Conservation (phyloP, 192 early-diverging fungal genomes). For the Fimicolochytrium jonesii region DNA sequence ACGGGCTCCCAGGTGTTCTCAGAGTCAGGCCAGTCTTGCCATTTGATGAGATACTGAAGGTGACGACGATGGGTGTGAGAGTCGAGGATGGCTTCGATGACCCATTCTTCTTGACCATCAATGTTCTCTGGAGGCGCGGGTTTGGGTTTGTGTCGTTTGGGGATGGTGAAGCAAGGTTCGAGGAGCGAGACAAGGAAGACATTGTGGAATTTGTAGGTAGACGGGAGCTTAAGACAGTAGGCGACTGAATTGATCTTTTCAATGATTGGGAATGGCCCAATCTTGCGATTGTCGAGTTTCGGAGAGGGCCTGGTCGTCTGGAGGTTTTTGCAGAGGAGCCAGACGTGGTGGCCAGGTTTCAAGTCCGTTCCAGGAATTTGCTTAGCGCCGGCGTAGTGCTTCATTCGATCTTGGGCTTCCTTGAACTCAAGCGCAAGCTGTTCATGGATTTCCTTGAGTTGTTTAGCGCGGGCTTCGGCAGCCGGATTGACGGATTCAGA, state of each 20-base stretch:
- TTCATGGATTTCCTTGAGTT: not conserved
- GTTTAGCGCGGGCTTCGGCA: not conserved
- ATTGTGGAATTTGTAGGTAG: not conserved
- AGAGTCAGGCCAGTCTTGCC: not conserved
- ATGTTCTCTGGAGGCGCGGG: not conserved
- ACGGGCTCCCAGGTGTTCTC: not conserved
- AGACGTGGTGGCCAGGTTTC: not conserved
- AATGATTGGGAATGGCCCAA: not conserved
- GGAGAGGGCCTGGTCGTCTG: not conserved
- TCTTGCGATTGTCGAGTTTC: not conserved
- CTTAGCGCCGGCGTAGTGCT: not conserved
- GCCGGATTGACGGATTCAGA: too few relatives aligned
- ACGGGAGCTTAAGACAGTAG: not conserved
- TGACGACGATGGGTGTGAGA: not conserved
- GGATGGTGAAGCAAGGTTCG: not conserved
- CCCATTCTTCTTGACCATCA: not conserved
- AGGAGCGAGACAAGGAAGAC: slow-evolving; percentile 8
- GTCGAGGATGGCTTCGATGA: slow-evolving; percentile 4
- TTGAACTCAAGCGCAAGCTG: not conserved
- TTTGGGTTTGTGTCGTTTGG: not conserved
- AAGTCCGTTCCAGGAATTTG: not conserved
- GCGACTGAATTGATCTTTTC: not conserved
- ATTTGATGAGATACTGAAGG: not conserved
- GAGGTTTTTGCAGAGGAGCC: not conserved
- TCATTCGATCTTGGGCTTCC: not conserved